These are phyloP conservation scores for Asterophora lycoperdoides DNA, from an alignment of 768 basidiomycete species.

Conservation along the genomic window DNA sequence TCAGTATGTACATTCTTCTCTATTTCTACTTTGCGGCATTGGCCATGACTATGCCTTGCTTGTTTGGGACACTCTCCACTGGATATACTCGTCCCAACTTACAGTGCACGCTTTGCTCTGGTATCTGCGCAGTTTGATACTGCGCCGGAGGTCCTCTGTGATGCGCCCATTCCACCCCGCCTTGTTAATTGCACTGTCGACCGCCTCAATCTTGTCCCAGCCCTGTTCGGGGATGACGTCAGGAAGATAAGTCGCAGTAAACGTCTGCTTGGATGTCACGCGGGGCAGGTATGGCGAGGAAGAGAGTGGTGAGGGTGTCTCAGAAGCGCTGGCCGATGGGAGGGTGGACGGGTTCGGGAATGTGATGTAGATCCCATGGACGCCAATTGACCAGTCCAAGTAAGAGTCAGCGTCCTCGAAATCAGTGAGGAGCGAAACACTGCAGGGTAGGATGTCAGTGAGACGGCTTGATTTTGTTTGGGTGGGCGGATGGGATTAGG, in stretches of 20 bases:
- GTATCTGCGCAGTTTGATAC: conserved; percentile 74
- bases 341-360: conserved; percentile 75
- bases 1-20: conserved; percentile 11
- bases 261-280: conserved; percentile 50
- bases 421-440: conserved; percentile 89
- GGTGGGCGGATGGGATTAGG: conserved; percentile 2
- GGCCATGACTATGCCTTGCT: background rate
- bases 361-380: conserved; percentile 87
- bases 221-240: conserved; percentile 91
- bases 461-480: background rate
- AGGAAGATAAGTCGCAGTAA: conserved; percentile 90
- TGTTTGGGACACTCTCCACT: conserved; percentile 52
- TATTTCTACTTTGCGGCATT: background rate
- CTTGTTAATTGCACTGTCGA: conserved; percentile 90
- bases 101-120: conserved; percentile 70
- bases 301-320: conserved; percentile 66
- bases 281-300: conserved; percentile 58
- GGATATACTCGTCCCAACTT: conserved; percentile 71
- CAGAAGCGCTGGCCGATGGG: conserved; percentile 45
- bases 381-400: conserved; percentile 90
- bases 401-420: conserved; percentile 83
- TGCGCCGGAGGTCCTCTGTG: conserved; percentile 76
- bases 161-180: conserved; percentile 85
- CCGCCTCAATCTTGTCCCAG: conserved; percentile 86
- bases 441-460: conserved; percentile 25